Evolutionary conservation across 768 basidiomycete genomes (phyloP).

Genomic region (Xerocomus brunneocitrinus): DNA sequence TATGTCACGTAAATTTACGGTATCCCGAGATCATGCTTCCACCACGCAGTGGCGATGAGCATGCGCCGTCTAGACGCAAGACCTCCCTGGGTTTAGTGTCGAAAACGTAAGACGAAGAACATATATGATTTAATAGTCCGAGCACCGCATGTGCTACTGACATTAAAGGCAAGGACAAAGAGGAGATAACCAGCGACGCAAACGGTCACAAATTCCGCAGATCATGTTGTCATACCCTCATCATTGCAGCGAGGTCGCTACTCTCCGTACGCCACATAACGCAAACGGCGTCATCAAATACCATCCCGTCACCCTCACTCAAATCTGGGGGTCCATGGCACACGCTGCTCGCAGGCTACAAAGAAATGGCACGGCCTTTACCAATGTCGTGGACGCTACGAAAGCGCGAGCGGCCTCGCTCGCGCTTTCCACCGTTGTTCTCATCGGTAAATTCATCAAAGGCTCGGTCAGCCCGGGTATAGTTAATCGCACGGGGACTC

Average conservation of each 20-base stretch:
- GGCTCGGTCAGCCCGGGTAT: constrained; percentile 68
- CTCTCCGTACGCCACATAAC: constrained; percentile 28
- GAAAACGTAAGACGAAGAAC: constrained; percentile 17
- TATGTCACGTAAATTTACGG: constrained; percentile 26
- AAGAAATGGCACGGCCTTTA: constrained; percentile 78
- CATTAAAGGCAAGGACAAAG: constrained; percentile 10
- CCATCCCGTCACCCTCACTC: constrained; percentile 16
- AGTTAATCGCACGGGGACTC: constrained; percentile 75
- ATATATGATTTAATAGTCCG: constrained; percentile 15
- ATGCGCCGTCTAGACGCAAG: constrained; percentile 11
- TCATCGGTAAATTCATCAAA: constrained; percentile 56
- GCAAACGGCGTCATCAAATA: constrained; percentile 28
- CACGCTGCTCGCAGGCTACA: constrained; percentile 46
- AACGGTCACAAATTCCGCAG: constrained; percentile 21
- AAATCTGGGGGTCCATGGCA: constrained; percentile 21
- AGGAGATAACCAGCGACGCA: constrained; percentile 5
- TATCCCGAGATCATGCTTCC: constrained; percentile 26
- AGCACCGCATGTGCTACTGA: constrained; percentile 9
- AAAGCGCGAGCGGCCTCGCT: constrained; percentile 62
- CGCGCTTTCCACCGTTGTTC: constrained; percentile 43
- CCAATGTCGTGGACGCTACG: constrained; percentile 60
- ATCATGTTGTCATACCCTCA: constrained; percentile 29
- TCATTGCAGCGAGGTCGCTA: constrained; percentile 30
- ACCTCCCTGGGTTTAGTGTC: not conserved
- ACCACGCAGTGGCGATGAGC: constrained; percentile 31